Evolutionary conservation across 352 stramenopile species (phyloP), one percentile per base, ranked within the genome.

Genomic region (Phytophthora kernoviae): DNA sequence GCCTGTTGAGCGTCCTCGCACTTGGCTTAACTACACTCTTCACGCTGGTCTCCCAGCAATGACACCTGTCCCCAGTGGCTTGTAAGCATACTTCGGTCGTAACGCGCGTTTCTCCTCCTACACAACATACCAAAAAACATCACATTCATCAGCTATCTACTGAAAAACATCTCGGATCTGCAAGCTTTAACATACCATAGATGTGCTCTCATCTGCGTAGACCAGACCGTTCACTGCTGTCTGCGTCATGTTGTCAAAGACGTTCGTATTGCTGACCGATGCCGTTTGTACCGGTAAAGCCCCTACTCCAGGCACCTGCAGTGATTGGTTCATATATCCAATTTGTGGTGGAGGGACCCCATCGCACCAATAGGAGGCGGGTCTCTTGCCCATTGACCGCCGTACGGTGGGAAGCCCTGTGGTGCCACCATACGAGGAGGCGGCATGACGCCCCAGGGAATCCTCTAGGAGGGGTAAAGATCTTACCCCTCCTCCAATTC

Each of bases 71-170:
- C 58, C 40, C 1, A 73, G 33, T 52, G 74, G 58, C 12, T 87
- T 81, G 70, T 91, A 91, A 1, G 68, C 79, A 56, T 93, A 94
- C 44, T 92, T 88, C 42, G 83, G 83, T 59, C 84, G 76, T 24
- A 91, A 59, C 20, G 85, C 85, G 20, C 85, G 81, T 58, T 90
- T 93, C 42, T 94, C 85, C 58, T 94, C 85, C 84, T 94, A 34
- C 1, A 42, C 12, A 49, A 26, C 21, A 6, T 24, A 36, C 33
- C 17, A 42, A 27, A 50, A 20, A 14, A 44, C 37, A 12, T 59
- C 33, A 27, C 11, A 40, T 9, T 44, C 15, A 20, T 52, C 26
- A 55, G 36, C n/a, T 34, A 30, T 6, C 24, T 14, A 20, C 6
- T 4, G 21, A 44, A 43, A 50, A 18, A 57, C 54, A 46, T 10